phyloP scores from a whole-genome alignment of 2,329 filamentous ascomycete genomes.

The Monilinia vaccinii-corymbosi region DNA sequence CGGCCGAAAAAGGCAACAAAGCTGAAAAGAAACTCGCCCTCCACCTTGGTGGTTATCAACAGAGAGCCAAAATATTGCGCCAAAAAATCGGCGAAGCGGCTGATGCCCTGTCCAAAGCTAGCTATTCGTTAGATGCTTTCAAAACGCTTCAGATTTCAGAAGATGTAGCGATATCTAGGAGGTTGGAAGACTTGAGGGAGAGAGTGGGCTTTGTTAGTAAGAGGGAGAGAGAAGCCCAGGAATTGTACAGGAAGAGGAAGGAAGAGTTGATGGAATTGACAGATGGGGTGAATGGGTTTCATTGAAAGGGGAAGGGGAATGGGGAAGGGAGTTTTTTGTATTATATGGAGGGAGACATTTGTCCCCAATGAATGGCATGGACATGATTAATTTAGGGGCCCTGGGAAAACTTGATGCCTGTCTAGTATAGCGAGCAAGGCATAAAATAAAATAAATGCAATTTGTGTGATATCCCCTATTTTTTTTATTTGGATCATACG shows the following conservation, averaged over 20 bases:
- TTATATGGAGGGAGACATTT: neutral
- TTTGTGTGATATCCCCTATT: neutral
- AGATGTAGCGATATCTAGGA: constrained; percentile 61
- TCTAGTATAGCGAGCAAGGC: neutral
- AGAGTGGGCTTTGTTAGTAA: constrained; percentile 74
- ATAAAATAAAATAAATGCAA: neutral
- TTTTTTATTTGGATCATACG: neutral
- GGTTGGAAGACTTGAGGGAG: constrained; percentile 68
- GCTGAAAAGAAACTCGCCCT: constrained; percentile 88
- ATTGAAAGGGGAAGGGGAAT: neutral
- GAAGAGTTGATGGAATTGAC: constrained; percentile 65
- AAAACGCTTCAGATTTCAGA: constrained; percentile 70
- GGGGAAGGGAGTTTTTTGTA: neutral
- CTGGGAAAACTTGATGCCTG: neutral
- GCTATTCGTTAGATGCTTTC: constrained; percentile 63
- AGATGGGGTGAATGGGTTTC: constrained; percentile 17
- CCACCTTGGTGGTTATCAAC: constrained; percentile 83
- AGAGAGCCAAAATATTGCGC: constrained; percentile 70
- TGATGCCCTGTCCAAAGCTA: constrained; percentile 64
- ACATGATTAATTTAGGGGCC: neutral
- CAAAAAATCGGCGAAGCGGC: constrained; percentile 72
- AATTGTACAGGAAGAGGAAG: constrained; percentile 65
- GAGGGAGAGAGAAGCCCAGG: constrained; percentile 84
- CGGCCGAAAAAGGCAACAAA: constrained; percentile 74
- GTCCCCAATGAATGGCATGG: neutral